These are phyloP conservation scores for Geotrichum phurueaensis DNA, from an alignment of 1,139 yeast species.

Conservation along the genomic window DNA sequence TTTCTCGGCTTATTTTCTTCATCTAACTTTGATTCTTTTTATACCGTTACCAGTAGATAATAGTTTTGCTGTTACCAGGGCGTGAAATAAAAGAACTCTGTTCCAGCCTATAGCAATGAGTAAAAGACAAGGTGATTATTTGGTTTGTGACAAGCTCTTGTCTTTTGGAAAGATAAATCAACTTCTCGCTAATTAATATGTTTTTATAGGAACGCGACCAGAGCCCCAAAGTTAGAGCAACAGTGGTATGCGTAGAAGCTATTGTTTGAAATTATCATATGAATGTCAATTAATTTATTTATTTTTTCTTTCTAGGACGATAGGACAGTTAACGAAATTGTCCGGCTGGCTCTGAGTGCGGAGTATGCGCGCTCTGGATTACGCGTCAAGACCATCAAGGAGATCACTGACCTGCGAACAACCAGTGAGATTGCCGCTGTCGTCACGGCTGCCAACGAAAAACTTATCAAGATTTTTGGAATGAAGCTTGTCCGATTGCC, in stretches of 20 bases:
- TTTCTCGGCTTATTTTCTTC: background rate
- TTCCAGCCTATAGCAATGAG: background rate
- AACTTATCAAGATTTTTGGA: constrained; percentile 6
- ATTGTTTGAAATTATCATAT: background rate
- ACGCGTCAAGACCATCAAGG: constrained; percentile 7
- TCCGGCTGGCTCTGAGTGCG: constrained; percentile 14
- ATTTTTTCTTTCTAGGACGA: background rate
- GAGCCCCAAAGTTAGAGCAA: background rate
- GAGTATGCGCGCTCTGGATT: constrained; percentile 12
- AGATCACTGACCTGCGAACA: constrained; percentile 1
- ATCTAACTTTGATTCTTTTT: background rate
- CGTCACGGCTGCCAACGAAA: constrained; percentile 4
- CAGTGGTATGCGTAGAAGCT: background rate
- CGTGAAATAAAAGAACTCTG: background rate
- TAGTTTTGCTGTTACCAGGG: background rate
- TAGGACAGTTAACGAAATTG: constrained; percentile 6
- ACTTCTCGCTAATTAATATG: background rate
- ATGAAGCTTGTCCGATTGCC: constrained; percentile 10
- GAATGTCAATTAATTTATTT: background rate
- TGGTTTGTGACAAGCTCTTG: background rate
- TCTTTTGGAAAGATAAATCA: background rate
- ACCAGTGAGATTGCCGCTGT: background rate
- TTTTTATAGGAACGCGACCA: background rate
- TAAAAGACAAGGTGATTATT: background rate
- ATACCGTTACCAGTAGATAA: background rate